Conservation (phyloP, 345 rosid species). For the Camelina laxa region DNA sequence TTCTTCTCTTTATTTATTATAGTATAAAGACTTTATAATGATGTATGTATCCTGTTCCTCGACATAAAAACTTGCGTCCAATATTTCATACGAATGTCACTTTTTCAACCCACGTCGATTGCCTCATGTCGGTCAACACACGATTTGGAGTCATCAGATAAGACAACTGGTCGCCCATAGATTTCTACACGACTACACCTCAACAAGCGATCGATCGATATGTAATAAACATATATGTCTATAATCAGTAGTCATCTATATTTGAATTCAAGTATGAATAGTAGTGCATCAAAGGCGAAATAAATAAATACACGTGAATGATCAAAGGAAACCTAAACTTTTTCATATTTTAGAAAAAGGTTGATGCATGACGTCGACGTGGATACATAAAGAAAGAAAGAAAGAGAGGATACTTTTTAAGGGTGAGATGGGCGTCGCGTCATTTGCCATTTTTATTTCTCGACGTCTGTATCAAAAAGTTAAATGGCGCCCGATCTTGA, state of each 20-base stretch:
- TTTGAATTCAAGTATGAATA: not conserved
- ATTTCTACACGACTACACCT: not conserved
- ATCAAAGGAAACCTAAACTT: constrained; percentile 4
- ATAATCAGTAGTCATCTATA: not conserved
- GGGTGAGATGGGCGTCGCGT: not conserved
- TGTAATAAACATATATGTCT: too few species aligned
- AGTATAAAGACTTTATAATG: too few species aligned
- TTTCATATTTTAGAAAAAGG: not conserved
- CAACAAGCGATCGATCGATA: not conserved
- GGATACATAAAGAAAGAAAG: constrained; percentile 7
- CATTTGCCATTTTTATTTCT: not conserved
- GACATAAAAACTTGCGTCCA: too few species aligned
- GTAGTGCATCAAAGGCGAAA: too few species aligned
- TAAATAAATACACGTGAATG: not conserved
- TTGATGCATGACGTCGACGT: not conserved
- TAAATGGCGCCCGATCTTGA: constrained; percentile 31
- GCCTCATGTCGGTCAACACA: not conserved
- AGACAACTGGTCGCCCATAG: not conserved
- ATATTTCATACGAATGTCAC: not conserved
- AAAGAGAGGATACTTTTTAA: not conserved
- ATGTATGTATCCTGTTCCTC: too few species aligned
- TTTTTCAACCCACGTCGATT: not conserved
- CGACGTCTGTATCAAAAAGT: constrained; percentile 24
- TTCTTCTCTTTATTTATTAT: not conserved
- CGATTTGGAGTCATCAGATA: not conserved